A percentile compares a stretch with the other conserved stretches of the same genome.
Evolutionary conservation across 768 basidiomycete genomes (phyloP).

Genomic region (Saitozyma podzolica): DNA sequence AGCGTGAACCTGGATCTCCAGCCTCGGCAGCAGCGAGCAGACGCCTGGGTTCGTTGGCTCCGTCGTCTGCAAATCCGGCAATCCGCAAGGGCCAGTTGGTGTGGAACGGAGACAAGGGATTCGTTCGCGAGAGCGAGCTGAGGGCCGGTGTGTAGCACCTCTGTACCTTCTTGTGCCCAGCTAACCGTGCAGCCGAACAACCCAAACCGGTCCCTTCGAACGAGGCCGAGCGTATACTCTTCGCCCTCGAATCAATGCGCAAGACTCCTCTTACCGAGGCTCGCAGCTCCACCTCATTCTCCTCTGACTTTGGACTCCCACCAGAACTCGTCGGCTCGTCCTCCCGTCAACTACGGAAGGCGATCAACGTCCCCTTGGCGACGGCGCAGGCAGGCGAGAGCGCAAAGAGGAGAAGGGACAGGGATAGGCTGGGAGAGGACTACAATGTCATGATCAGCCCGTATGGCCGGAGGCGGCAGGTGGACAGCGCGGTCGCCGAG

Average conservation of each 20-base stretch:
- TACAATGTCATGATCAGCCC: conserved; percentile 48
- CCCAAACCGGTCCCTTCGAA: conserved; percentile 26
- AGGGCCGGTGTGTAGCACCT: conserved; percentile 21
- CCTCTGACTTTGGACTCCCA: conserved; percentile 10
- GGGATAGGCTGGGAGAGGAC: conserved; percentile 31
- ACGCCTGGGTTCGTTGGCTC: conserved; percentile 25
- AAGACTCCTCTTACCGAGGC: conserved; percentile 42
- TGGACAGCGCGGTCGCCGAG: conserved; percentile 29
- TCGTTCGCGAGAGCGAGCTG: conserved; percentile 40
- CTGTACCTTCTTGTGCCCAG: not conserved
- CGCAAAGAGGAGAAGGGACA: conserved; percentile 30
- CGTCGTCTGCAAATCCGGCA: conserved; percentile 23
- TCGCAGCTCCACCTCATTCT: conserved; percentile 12
- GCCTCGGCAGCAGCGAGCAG: conserved; percentile 20
- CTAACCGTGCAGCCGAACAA: conserved; percentile 22
- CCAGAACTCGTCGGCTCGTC: conserved; percentile 35
- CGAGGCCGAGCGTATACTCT: conserved; percentile 46
- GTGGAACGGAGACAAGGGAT: conserved; percentile 42
- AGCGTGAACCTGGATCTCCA: conserved; percentile 16
- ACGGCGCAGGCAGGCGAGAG: conserved; percentile 41
- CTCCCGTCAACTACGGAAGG: conserved; percentile 35
- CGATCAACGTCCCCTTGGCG: conserved; percentile 43
- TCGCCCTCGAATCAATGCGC: conserved; percentile 39
- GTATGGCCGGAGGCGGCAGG: conserved; percentile 38
- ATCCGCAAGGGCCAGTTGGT: conserved; percentile 44